Evolutionary conservation across 139 green algal genomes (phyloP).

Genomic region (Microglena sp.): DNA sequence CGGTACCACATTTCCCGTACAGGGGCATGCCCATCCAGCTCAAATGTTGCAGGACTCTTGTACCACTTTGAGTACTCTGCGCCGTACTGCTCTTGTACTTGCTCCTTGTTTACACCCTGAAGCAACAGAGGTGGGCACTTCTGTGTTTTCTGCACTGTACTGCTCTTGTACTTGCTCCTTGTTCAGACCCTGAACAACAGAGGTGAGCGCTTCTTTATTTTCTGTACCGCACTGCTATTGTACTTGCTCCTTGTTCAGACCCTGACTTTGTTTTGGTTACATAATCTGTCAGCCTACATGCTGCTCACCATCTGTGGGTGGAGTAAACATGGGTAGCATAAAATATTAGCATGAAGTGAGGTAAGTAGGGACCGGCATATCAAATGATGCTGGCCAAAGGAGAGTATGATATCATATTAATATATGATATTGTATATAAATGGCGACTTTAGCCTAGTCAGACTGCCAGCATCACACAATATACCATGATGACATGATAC

Average conservation of each 20-base stretch:
- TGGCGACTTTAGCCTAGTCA: too few relatives aligned
- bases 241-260: conserved; percentile 77
- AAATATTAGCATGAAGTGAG: too few relatives aligned
- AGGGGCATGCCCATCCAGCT: conserved; percentile 72
- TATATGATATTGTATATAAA: too few relatives aligned
- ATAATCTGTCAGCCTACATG: too few relatives aligned
- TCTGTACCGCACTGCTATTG: conserved; percentile 53
- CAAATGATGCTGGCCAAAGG: too few relatives aligned
- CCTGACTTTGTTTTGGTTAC: too few relatives aligned
- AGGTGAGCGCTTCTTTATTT: conserved; percentile 41
- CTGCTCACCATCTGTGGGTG: too few relatives aligned
- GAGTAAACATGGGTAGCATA: too few relatives aligned
- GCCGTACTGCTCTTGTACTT: conserved; percentile 62
- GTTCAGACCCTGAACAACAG: conserved; percentile 60
- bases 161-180: conserved; percentile 72
- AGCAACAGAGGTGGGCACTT: not conserved
- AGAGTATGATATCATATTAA: too few relatives aligned
- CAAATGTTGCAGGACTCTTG: conserved; percentile 58
- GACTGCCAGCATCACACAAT: too few relatives aligned
- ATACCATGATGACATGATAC: too few relatives aligned
- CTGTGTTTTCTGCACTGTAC: conserved; percentile 53
- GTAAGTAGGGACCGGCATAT: too few relatives aligned
- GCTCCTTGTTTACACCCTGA: conserved; percentile 80
- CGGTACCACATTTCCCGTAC: conserved; percentile 77
- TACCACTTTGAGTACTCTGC: conserved; percentile 74